Evolutionary conservation across 495 filamentous ascomycete species (phyloP).

Genomic region (Hypoxylon cercidicola): DNA sequence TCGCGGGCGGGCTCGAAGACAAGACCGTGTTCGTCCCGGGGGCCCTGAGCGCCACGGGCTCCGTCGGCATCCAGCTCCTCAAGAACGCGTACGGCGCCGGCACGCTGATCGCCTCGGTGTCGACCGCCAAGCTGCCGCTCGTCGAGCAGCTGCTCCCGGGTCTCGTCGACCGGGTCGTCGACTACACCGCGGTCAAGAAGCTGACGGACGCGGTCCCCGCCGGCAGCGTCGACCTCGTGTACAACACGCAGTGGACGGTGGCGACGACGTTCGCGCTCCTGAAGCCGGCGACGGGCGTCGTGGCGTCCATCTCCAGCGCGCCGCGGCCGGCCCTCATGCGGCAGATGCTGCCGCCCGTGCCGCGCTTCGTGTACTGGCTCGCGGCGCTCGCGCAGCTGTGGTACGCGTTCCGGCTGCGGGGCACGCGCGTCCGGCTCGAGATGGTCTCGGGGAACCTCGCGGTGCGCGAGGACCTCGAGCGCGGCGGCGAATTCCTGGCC

Average conservation of each 20-base stretch:
- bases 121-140: conserved; percentile 60
- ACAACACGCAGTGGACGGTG: conserved; percentile 58
- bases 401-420: conserved; percentile 49
- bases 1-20: conserved; percentile 52
- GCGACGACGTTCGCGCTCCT: conserved; percentile 51
- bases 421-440: conserved; percentile 52
- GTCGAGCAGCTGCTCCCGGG: conserved; percentile 54
- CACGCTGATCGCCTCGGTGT: conserved; percentile 64
- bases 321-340: conserved; percentile 52
- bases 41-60: conserved; percentile 62
- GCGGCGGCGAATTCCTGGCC: conserved; percentile 54
- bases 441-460: conserved; percentile 51
- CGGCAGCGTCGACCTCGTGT: conserved; percentile 63
- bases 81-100: conserved; percentile 63
- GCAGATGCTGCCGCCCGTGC: conserved; percentile 47
- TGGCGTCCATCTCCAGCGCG: conserved; percentile 54
- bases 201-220: conserved; percentile 53
- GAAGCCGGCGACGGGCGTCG: conserved; percentile 51
- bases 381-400: conserved; percentile 52
- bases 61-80: conserved; percentile 61
- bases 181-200: conserved; percentile 57
- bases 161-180: conserved; percentile 54
- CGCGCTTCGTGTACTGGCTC: conserved; percentile 46
- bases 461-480: conserved; percentile 54
- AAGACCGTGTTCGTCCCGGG: conserved; percentile 67